Conservation (phyloP, 2,329 filamentous ascomycete genomes). For the Tolypocladium endophyticum region DNA sequence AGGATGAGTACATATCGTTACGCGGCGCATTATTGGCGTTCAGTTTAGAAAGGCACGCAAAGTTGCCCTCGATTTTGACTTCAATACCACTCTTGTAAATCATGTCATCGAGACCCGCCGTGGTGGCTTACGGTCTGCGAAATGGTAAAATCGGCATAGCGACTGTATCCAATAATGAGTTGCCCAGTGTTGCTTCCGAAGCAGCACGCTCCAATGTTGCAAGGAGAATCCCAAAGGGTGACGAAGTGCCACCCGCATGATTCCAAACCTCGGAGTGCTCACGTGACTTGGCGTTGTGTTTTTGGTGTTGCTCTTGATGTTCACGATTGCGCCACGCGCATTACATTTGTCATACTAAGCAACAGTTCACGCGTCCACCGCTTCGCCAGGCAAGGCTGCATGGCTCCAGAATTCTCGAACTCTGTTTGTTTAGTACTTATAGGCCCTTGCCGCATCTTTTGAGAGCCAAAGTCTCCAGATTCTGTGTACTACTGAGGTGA, state of each 20-base stretch:
- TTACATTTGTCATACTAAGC: background rate
- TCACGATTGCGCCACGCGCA: background rate
- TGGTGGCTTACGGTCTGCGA: background rate
- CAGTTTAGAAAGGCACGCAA: constrained; percentile 2
- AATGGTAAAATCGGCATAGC: background rate
- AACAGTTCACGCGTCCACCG: background rate
- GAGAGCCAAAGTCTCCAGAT: background rate
- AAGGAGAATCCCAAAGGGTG: background rate
- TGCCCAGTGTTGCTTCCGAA: background rate
- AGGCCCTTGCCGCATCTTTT: background rate
- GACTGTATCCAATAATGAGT: background rate
- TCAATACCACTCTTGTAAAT: background rate
- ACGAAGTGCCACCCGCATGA: background rate
- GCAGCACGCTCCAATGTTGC: background rate
- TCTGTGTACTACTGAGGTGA: background rate
- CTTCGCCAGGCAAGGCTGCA: background rate
- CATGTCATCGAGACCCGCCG: background rate
- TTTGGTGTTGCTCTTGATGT: constrained; percentile 12
- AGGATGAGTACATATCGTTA: background rate
- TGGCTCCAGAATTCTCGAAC: background rate
- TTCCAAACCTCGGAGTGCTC: background rate
- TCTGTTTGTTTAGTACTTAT: background rate
- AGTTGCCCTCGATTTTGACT: background rate
- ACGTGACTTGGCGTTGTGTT: constrained; percentile 8
- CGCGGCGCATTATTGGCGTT: background rate